Conservation (phyloP, 1,284 basidiomycete genomes). For the Sanguinoderma infundibulare region DNA sequence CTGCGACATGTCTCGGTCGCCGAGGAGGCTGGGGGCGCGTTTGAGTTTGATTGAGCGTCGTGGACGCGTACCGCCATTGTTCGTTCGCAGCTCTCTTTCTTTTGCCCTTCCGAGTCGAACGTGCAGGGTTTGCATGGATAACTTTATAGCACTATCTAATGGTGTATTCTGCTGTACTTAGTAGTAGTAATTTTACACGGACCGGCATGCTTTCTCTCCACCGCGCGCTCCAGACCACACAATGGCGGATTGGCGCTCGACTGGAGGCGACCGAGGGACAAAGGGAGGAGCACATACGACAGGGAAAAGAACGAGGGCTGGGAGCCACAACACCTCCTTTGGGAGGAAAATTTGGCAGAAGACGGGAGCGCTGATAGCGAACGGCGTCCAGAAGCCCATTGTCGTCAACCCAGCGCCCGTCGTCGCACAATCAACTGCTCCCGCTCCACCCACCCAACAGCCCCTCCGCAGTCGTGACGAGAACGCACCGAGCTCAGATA, state of each 20-base stretch:
- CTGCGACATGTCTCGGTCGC: slow-evolving; percentile 55
- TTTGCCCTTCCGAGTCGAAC: slow-evolving; percentile 6
- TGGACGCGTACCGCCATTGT: background rate
- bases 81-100: slow-evolving; percentile 1
- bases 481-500: background rate
- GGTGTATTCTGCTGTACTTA: slow-evolving; percentile 26
- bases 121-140: slow-evolving; percentile 19
- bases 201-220: background rate
- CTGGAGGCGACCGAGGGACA: slow-evolving; percentile 5
- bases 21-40: slow-evolving; percentile 30
- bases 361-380: slow-evolving; percentile 20
- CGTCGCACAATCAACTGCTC: slow-evolving; percentile 16
- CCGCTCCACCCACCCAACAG: background rate
- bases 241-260: background rate
- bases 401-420: slow-evolving; percentile 18
- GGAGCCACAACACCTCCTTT: slow-evolving; percentile 14
- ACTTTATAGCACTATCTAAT: slow-evolving; percentile 34
- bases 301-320: slow-evolving; percentile 4
- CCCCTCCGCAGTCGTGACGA: background rate
- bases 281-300: slow-evolving; percentile 14
- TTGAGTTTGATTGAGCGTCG: slow-evolving; percentile 25
- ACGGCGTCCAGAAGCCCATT: slow-evolving; percentile 21
- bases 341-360: slow-evolving; percentile 2
- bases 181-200: slow-evolving; percentile 19
- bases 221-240: background rate